Percentiles rank a stretch among this genome's conserved stretches.
Conservation (phyloP, 345 rosid species). For the Populus davidiana region DNA sequence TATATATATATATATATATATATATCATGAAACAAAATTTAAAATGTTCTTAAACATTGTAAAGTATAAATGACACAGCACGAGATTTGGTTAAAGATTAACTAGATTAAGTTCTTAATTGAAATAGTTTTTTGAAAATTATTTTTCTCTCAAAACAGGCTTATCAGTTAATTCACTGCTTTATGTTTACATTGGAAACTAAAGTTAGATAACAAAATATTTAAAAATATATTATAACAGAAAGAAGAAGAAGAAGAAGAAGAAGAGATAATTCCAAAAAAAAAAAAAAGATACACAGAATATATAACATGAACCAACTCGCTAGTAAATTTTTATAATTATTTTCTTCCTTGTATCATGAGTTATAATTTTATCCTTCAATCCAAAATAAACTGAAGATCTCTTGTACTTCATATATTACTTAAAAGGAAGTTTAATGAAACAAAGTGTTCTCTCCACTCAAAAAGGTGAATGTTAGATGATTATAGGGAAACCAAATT, state of each 20-base stretch:
- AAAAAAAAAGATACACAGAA: not conserved
- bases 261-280: not conserved
- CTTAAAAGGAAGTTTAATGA: not conserved
- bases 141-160: too few relatives aligned
- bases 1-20: not conserved
- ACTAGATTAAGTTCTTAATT: too few relatives aligned
- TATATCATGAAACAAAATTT: too few relatives aligned
- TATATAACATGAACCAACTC: too few relatives aligned
- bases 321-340: not conserved
- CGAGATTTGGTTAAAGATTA: not conserved
- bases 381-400: not conserved
- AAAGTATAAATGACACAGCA: not conserved
- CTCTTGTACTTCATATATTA: constrained; percentile 3
- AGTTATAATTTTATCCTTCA: not conserved
- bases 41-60: too few relatives aligned
- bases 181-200: too few relatives aligned
- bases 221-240: not conserved
- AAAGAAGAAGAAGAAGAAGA: not conserved
- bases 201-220: too few relatives aligned
- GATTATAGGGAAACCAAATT: constrained; percentile 9
- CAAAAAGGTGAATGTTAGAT: constrained; percentile 13
- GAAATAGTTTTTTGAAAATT: too few relatives aligned
- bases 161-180: too few relatives aligned
- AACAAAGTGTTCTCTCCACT: constrained; percentile 14
- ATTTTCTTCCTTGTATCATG: not conserved